phyloP scores from a whole-genome alignment of 2,329 filamentous ascomycete genomes.

The Dryadomyces quercus-mongolicae region DNA sequence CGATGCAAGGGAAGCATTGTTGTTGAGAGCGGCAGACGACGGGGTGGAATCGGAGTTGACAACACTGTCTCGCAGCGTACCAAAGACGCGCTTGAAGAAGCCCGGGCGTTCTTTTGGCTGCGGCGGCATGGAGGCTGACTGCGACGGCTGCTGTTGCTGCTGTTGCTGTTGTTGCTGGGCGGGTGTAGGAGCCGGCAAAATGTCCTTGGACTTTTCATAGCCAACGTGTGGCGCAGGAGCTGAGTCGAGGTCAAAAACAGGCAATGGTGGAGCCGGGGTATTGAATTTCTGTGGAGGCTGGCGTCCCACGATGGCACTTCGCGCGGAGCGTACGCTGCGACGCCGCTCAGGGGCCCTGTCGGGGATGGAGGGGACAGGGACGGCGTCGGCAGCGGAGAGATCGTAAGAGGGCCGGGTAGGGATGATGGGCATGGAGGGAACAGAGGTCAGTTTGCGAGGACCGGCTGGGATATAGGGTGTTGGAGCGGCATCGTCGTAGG shows the following conservation, averaged over 20 bases:
- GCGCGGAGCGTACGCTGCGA: constrained; percentile 46
- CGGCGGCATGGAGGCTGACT: neutral
- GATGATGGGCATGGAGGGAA: constrained; percentile 23
- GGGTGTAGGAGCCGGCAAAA: constrained; percentile 24
- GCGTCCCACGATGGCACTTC: constrained; percentile 29
- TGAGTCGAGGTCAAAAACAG: constrained; percentile 31
- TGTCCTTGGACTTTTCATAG: constrained; percentile 46
- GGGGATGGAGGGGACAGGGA: constrained; percentile 20
- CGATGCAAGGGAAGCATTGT: constrained; percentile 19
- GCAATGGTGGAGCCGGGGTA: constrained; percentile 13
- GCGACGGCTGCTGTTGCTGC: neutral
- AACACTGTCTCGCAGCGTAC: constrained; percentile 47
- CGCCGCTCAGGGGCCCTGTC: constrained; percentile 29
- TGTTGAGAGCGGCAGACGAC: constrained; percentile 9
- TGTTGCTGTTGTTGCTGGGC: constrained; percentile 6
- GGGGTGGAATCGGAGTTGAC: constrained; percentile 7
- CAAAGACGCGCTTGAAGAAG: constrained; percentile 91
- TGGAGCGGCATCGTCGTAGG: constrained; percentile 69
- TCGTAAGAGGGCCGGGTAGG: constrained; percentile 18
- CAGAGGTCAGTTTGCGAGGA: constrained; percentile 40
- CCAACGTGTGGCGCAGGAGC: constrained; percentile 46
- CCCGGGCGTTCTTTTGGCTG: constrained; percentile 57
- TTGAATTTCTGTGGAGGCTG: constrained; percentile 18
- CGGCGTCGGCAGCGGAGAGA: constrained; percentile 26
- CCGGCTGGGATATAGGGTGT: constrained; percentile 75